A percentile compares a stretch with the other conserved stretches of the same genome.
Evolutionary conservation across 148 eudicot genomes (phyloP).

Genomic region (Rhododendron ferrugineum): DNA sequence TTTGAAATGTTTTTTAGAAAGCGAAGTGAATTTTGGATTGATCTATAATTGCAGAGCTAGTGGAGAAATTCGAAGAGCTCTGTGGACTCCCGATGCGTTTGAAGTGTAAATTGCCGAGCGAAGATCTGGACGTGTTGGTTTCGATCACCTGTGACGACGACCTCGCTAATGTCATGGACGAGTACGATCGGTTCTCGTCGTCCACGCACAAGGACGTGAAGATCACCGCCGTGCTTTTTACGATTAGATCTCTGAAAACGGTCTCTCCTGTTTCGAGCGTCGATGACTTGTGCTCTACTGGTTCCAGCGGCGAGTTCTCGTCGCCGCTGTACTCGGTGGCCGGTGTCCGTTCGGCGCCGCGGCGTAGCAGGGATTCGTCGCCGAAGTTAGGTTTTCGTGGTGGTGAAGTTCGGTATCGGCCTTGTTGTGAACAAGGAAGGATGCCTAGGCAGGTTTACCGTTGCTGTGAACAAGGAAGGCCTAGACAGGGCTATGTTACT

Average conservation of each 20-base stretch:
- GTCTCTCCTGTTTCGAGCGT: constrained; percentile 21
- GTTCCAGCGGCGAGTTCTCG: not conserved
- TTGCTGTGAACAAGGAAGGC: constrained; percentile 5
- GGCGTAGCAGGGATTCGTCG: not conserved
- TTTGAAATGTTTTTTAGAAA: not conserved
- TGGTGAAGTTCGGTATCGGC: not conserved
- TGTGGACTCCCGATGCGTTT: constrained; percentile 53
- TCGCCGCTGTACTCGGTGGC: constrained; percentile 11
- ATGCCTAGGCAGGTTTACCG: not conserved
- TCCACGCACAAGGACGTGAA: constrained; percentile 38
- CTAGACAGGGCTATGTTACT: not conserved
- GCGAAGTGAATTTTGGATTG: constrained; percentile 3
- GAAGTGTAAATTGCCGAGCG: constrained; percentile 64
- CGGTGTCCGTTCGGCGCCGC: not conserved
- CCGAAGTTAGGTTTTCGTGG: not conserved
- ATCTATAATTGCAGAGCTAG: constrained; percentile 36
- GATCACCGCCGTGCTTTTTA: constrained; percentile 60
- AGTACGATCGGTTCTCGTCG: constrained; percentile 49
- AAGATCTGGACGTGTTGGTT: constrained; percentile 72
- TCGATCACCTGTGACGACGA: constrained; percentile 71
- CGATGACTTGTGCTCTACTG: constrained; percentile 17
- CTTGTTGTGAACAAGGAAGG: not conserved
- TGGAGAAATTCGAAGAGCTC: constrained; percentile 51
- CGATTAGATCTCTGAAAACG: constrained; percentile 21
- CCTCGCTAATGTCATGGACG: constrained; percentile 48